Base-by-base conservation (phyloP, 352 stramenopile species). In the Phytopythium sindhum region DNA sequence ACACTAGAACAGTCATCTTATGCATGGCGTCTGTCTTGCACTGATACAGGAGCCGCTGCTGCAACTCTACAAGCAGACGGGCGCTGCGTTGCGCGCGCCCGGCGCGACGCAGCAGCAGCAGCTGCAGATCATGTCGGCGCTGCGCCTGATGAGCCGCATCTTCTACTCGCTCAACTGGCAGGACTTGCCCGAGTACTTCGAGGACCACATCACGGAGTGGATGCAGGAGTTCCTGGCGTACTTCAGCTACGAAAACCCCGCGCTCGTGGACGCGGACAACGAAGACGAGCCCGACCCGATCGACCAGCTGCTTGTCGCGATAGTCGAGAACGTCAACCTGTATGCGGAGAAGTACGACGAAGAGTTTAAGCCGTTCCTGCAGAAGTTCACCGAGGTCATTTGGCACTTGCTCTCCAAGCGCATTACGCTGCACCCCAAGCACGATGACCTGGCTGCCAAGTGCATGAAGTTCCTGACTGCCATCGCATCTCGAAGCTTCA, bases 341-440 rank as follows among this genome's bases (percentile, higher is more conserved):
- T 99, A 99, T 71, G 91, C 91, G 0, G 91, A 97, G 65, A 99
- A 99, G 81, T 99, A 99, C 75, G 98, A 99, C 60, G 98, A 99
- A 77, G 93, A 98, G 57, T 99, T 99, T 77, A 84, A 97, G 45
- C 89, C 91, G 14, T 99, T 96, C 69, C 65, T 99, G 64, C 84
- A 90, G 29, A 83, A 88, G 54, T 99, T 99, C 73, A 98, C 92
- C 0, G 81, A 94, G 47, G 74, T 88, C 35, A 91, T 95, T 37
- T 95, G 86, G 86, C 77, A 93, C 33, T 55, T 93, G 23, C 68
- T 96, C 10, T 81, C 86, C 0, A 78, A 90, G 37, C 79, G 74
- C 26, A 85, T 95, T 33, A 91, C 84, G 19, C 60, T 91, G 2
- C 73, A 89, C 31, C 84, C 86, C 14, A 98, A 98, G 70, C 96